Percentiles rank a stretch among this genome's conserved stretches.
These are phyloP conservation scores for Leccinum truebloodii DNA, from an alignment of 768 basidiomycete genomes.

Conservation along the genomic window DNA sequence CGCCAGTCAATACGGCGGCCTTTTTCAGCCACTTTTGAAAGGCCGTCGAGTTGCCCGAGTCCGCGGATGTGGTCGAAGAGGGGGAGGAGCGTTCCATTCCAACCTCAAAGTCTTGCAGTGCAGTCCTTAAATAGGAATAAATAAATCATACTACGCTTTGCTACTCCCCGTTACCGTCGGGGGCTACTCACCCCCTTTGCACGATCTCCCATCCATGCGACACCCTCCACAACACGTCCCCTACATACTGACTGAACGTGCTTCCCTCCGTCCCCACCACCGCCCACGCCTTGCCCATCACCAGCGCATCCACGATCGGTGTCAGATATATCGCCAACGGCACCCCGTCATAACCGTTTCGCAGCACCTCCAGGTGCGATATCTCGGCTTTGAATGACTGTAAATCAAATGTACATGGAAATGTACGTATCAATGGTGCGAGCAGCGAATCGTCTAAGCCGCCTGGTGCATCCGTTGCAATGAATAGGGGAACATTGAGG, in stretches of 20 bases:
- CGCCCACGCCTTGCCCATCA: slow-evolving; percentile 55
- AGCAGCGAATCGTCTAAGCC: slow-evolving; percentile 46
- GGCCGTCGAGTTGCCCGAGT: slow-evolving; percentile 25
- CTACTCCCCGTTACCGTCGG: neutral
- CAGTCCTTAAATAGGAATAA: slow-evolving; percentile 11
- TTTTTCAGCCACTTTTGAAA: slow-evolving; percentile 56
- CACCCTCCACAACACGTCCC: slow-evolving; percentile 65
- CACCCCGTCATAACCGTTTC: slow-evolving; percentile 51
- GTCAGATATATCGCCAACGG: slow-evolving; percentile 47
- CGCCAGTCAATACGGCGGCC: slow-evolving; percentile 49
- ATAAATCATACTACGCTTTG: neutral
- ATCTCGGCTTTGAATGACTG: slow-evolving; percentile 45
- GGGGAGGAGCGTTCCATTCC: slow-evolving; percentile 34
- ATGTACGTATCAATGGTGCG: slow-evolving; percentile 46
- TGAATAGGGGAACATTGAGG: slow-evolving; percentile 62
- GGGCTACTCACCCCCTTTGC: slow-evolving; percentile 42
- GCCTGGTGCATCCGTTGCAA: slow-evolving; percentile 59
- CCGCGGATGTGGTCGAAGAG: slow-evolving; percentile 23
- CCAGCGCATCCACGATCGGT: slow-evolving; percentile 72
- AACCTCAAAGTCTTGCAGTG: neutral
- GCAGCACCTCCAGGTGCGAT: slow-evolving; percentile 35
- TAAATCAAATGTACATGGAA: slow-evolving; percentile 66
- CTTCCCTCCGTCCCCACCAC: slow-evolving; percentile 73
- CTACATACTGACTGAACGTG: slow-evolving; percentile 72
- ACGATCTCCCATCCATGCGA: slow-evolving; percentile 55